Percentiles rank a stretch among this genome's conserved stretches.
Evolutionary conservation across 495 filamentous ascomycete genomes (phyloP).

Genomic region (Cercophora samala): DNA sequence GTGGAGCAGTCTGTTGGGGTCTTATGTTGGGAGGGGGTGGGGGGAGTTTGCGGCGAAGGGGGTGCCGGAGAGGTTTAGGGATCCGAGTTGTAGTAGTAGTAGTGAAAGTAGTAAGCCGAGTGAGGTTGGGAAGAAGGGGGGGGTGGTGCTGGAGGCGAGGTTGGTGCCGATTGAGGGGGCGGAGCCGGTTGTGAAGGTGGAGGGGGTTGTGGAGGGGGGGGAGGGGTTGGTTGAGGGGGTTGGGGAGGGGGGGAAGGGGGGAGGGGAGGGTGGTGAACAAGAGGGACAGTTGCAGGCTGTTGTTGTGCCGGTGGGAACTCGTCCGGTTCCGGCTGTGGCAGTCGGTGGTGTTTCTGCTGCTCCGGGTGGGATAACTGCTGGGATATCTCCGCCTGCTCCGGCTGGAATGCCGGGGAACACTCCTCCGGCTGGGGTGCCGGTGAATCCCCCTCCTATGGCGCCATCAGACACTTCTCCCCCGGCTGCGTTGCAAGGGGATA

Average conservation of each 20-base stretch:
- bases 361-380: no score
- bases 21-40: conserved; percentile 67
- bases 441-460: no score
- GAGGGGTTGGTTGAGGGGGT: not conserved
- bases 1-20: conserved; percentile 72
- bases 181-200: conserved; percentile 7
- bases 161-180: conserved; percentile 10
- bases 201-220: not conserved
- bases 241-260: no score
- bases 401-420: no score
- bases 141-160: conserved; percentile 1
- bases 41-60: conserved; percentile 58
- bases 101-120: conserved; percentile 28
- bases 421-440: no score
- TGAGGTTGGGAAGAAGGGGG: conserved; percentile 11
- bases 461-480: no score
- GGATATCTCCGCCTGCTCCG: no score
- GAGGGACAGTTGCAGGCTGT: not conserved
- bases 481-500: no score
- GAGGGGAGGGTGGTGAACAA: no score
- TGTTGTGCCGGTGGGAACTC: not conserved
- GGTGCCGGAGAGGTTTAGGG: conserved; percentile 65
- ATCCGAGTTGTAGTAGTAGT: no score
- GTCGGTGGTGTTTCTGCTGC: no score
- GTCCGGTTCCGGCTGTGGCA: not conserved